Conservation (phyloP, 306 rosid species). For the Glycine tomentella region DNA sequence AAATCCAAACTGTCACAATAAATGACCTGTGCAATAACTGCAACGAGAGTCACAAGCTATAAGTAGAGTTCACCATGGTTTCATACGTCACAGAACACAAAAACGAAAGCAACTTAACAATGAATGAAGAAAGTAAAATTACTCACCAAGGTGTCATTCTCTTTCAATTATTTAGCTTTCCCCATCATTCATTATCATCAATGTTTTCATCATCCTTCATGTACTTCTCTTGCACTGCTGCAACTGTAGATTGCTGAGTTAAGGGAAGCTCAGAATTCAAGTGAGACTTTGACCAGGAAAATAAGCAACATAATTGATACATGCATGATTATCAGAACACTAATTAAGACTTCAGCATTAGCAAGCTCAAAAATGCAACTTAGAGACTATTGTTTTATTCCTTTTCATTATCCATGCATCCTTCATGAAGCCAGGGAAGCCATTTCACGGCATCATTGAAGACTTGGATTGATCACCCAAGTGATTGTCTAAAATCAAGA, state of each 20-base stretch:
- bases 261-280: slow-evolving; percentile 54
- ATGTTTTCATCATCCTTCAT: slow-evolving; percentile 76
- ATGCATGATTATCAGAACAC: slow-evolving; percentile 16
- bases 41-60: slow-evolving; percentile 26
- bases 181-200: slow-evolving; percentile 50
- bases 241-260: slow-evolving; percentile 75
- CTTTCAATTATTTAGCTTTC: slow-evolving; percentile 9
- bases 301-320: slow-evolving; percentile 25
- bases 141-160: slow-evolving; percentile 28
- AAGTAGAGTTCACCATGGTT: slow-evolving; percentile 2
- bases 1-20: background rate
- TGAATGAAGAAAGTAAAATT: slow-evolving; percentile 35
- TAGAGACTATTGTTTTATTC: background rate
- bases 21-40: background rate
- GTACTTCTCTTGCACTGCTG: slow-evolving; percentile 96
- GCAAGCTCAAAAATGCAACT: background rate
- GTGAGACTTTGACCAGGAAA: background rate
- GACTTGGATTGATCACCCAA: background rate
- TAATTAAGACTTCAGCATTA: background rate
- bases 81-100: background rate
- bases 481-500: slow-evolving; percentile 14
- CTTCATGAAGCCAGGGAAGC: background rate
- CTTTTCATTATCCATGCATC: background rate
- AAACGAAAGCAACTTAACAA: background rate
- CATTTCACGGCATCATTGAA: background rate